A percentile compares a stretch with the other conserved stretches of the same genome.
Evolutionary conservation across 2,329 filamentous ascomycete species (phyloP).

Genomic region (Xylaria sp.): DNA sequence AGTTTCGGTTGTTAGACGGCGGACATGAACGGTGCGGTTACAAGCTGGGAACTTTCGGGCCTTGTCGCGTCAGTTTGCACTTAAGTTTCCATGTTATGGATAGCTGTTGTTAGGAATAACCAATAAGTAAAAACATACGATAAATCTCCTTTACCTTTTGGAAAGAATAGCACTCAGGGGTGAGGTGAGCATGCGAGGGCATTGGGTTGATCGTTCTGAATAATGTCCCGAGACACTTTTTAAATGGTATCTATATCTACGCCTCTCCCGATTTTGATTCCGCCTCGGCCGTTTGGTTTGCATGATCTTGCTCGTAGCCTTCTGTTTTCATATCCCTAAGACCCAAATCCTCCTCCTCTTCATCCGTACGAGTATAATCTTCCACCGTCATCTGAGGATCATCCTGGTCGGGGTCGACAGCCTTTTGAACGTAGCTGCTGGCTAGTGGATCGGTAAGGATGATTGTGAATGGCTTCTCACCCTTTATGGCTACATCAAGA

Average conservation of each 20-base stretch:
- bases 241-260: conserved; percentile 18
- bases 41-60: too few relatives aligned
- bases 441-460: conserved; percentile 89
- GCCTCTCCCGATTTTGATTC: conserved; percentile 1
- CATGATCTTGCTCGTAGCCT: conserved; percentile 73
- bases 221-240: conserved; percentile 2
- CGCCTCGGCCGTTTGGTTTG: conserved; percentile 15
- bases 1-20: too few relatives aligned
- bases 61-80: too few relatives aligned
- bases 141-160: not conserved
- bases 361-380: conserved; percentile 85
- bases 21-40: too few relatives aligned
- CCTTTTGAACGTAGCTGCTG: conserved; percentile 91
- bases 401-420: conserved; percentile 73
- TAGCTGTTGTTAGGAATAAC: too few relatives aligned
- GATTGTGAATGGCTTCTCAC: conserved; percentile 82
- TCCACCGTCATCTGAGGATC: conserved; percentile 85
- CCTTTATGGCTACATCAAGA: conserved; percentile 81
- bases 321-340: conserved; percentile 93
- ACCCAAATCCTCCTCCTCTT: conserved; percentile 94
- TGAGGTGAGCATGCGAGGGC: not conserved
- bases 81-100: too few relatives aligned
- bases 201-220: conserved; percentile 2
- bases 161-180: not conserved
- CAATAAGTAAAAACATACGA: not conserved